A percentile compares a stretch with the other conserved stretches of the same genome.
These are phyloP conservation scores for Paramecium biaurelia DNA, from an alignment of 73 alveolate genomes.

Conservation along the genomic window DNA sequence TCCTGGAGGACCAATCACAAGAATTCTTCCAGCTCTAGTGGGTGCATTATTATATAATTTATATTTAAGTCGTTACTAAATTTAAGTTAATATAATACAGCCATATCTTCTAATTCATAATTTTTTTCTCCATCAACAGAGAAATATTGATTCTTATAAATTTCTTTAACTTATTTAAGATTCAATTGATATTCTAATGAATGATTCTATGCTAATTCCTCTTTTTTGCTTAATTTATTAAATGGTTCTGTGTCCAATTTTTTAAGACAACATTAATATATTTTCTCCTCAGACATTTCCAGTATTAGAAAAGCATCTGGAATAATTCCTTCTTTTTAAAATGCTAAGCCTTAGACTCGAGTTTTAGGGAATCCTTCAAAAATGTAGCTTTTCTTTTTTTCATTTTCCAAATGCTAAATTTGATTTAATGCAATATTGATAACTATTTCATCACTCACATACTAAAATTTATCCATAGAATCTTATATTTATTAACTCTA, in stretches of 20 bases:
- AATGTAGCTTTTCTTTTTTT: slow-evolving; percentile 83
- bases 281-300: slow-evolving; percentile 48
- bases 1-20: slow-evolving; percentile 97
- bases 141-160: slow-evolving; percentile 74
- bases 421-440: slow-evolving; percentile 79
- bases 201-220: slow-evolving; percentile 51
- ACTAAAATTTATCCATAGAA: slow-evolving; percentile 50
- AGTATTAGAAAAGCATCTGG: slow-evolving; percentile 91
- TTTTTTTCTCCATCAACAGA: slow-evolving; percentile 77
- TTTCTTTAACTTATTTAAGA: slow-evolving; percentile 82
- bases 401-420: slow-evolving; percentile 85
- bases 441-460: slow-evolving; percentile 86
- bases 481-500: slow-evolving; percentile 57
- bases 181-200: slow-evolving; percentile 74
- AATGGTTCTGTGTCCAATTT: slow-evolving; percentile 38
- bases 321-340: slow-evolving; percentile 89
- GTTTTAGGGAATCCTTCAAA: slow-evolving; percentile 98
- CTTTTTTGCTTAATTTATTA: neutral
- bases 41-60: slow-evolving; percentile 84
- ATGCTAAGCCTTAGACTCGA: slow-evolving; percentile 90
- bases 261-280: slow-evolving; percentile 33
- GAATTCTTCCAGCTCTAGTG: slow-evolving; percentile 91
- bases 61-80: slow-evolving; percentile 70
- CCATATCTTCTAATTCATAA: slow-evolving; percentile 58
- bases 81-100: slow-evolving; percentile 58